A percentile compares a stretch with the other conserved stretches of the same genome.
These are phyloP conservation scores for Effrenium voratum DNA, from an alignment of 73 alveolate genomes.

Conservation along the genomic window DNA sequence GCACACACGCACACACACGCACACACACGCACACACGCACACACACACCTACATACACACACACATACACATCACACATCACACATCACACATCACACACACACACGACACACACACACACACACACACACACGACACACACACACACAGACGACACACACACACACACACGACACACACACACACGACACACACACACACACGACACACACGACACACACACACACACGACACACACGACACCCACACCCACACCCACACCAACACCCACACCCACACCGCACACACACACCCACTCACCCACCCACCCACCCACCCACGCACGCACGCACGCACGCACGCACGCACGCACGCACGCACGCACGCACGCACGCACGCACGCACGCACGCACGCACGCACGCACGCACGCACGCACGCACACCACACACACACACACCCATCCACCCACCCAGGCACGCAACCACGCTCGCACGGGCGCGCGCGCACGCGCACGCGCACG, in stretches of 20 bases:
- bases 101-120: background rate
- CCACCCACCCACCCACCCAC: background rate
- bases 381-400: background rate
- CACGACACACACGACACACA: background rate
- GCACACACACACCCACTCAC: background rate
- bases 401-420: background rate
- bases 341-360: background rate
- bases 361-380: background rate
- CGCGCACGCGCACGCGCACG: background rate
- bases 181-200: conserved; percentile 21
- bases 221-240: background rate
- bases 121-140: background rate
- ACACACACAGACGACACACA: background rate
- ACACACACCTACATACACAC: background rate
- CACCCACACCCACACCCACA: background rate
- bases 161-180: conserved; percentile 14
- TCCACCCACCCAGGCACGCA: too few relatives aligned
- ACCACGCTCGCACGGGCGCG: background rate
- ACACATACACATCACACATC: background rate
- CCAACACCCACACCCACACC: background rate
- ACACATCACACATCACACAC: background rate
- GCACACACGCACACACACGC: background rate
- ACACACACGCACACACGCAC: background rate
- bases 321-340: background rate
- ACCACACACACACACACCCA: too few relatives aligned